Evolutionary conservation across 2,329 filamentous ascomycete genomes (phyloP).

Genomic region (Didymella keratinophila): DNA sequence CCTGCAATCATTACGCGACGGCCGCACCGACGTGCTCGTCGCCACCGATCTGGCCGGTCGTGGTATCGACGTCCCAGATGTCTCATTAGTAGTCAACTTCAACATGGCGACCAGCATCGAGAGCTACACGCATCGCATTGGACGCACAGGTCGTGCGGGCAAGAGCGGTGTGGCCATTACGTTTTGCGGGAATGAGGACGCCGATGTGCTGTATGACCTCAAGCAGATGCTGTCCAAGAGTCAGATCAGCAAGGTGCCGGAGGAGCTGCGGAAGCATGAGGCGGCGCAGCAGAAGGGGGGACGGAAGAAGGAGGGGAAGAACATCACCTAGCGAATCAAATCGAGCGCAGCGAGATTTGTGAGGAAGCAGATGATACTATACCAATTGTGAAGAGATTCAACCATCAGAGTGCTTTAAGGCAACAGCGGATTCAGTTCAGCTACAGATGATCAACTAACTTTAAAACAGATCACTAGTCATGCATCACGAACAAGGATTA

Average conservation of each 20-base stretch:
- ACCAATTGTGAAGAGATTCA: too few species aligned
- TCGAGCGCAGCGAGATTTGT: too few species aligned
- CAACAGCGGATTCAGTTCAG: too few species aligned
- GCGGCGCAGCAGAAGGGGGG: constrained; percentile 83
- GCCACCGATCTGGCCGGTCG: constrained; percentile 94
- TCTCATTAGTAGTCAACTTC: constrained; percentile 95
- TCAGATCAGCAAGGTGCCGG: constrained; percentile 84
- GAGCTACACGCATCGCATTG: constrained; percentile 94
- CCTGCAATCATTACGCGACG: constrained; percentile 81
- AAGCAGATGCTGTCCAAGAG: constrained; percentile 96
- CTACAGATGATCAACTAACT: too few species aligned
- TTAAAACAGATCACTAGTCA: too few species aligned
- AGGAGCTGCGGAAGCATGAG: constrained; percentile 89
- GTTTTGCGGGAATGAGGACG: constrained; percentile 89
- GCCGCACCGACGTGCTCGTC: constrained; percentile 85
- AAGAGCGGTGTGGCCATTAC: constrained; percentile 97
- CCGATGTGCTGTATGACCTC: constrained; percentile 90
- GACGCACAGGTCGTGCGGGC: constrained; percentile 94
- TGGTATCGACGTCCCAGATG: constrained; percentile 97
- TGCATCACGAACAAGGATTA: too few species aligned
- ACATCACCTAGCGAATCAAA: too few species aligned
- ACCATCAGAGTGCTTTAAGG: too few species aligned
- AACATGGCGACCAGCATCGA: constrained; percentile 97
- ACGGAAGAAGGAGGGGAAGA: constrained; percentile 30
- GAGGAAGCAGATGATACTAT: too few species aligned